phyloP scores from a whole-genome alignment of 208 protist genomes.

The Leptomonas seymouri region DNA sequence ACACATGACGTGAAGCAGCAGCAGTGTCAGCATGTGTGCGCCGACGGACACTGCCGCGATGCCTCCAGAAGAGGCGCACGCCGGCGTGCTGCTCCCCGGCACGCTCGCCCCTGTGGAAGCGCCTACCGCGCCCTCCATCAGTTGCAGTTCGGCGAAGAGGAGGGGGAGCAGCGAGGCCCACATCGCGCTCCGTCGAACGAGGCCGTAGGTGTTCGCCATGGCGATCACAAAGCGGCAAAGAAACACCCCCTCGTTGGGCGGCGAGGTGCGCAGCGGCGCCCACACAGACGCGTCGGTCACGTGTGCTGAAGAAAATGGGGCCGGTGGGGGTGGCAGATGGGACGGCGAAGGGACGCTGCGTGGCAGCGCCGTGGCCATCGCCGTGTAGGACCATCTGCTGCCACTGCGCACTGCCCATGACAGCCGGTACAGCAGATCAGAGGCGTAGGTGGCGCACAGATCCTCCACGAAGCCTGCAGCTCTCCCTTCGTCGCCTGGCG shows the following conservation, averaged over 20 bases:
- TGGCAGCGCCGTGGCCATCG: neutral
- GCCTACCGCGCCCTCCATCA: neutral
- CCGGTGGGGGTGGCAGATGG: neutral
- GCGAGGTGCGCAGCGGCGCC: conserved; percentile 29
- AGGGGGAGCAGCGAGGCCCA: conserved; percentile 36
- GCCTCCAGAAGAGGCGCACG: neutral
- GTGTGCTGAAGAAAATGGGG: neutral
- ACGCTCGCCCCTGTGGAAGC: neutral
- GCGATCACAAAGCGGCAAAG: conserved; percentile 55
- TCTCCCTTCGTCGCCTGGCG: neutral
- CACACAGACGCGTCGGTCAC: conserved; percentile 25
- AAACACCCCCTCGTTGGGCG: conserved; percentile 47
- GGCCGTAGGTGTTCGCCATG: conserved; percentile 45
- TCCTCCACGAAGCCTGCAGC: neutral
- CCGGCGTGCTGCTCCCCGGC: neutral
- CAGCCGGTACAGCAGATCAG: neutral
- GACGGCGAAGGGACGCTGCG: neutral
- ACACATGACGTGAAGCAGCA: conserved; percentile 65
- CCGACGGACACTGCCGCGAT: neutral
- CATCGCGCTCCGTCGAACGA: conserved; percentile 31
- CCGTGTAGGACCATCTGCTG: neutral
- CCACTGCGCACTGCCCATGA: conserved; percentile 13
- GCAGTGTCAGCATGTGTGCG: conserved; percentile 45
- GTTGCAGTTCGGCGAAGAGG: conserved; percentile 24
- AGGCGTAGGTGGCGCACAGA: neutral